phyloP scores from a whole-genome alignment of 345 rosid genomes.

The Jatropha curcas region DNA sequence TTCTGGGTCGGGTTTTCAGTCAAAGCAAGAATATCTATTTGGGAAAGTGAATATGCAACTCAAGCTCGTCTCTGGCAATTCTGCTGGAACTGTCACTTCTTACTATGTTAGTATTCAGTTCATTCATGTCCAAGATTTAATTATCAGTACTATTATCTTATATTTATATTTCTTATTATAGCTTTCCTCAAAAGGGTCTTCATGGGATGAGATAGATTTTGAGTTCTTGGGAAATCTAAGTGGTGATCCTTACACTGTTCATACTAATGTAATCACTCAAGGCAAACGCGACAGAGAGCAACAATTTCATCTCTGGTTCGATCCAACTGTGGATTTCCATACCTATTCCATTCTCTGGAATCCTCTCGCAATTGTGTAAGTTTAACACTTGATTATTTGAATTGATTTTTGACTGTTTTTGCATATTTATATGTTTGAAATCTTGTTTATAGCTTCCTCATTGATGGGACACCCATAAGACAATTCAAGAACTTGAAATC shows the following conservation, averaged over 20 bases:
- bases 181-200: slow-evolving; percentile 53
- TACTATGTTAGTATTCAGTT: slow-evolving; percentile 37
- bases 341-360: slow-evolving; percentile 66
- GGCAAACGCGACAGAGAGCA: slow-evolving; percentile 66
- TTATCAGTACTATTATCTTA: not conserved
- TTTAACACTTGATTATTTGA: not conserved
- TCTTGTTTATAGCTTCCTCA: slow-evolving; percentile 36
- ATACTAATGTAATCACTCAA: slow-evolving; percentile 55
- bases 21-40: slow-evolving; percentile 47
- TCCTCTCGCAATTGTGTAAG: slow-evolving; percentile 53
- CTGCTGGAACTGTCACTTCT: slow-evolving; percentile 66
- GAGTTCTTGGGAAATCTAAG: slow-evolving; percentile 63
- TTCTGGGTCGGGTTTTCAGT: slow-evolving; percentile 58
- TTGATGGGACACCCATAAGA: slow-evolving; percentile 63
- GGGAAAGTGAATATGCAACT: slow-evolving; percentile 53
- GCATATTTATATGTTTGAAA: no score
- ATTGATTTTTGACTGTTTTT: no score
- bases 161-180: not conserved
- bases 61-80: slow-evolving; percentile 54
- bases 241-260: slow-evolving; percentile 64
- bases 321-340: slow-evolving; percentile 66
- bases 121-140: not conserved
- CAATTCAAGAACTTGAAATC: slow-evolving; percentile 63
- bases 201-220: slow-evolving; percentile 68
- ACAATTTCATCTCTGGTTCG: slow-evolving; percentile 67